These are phyloP conservation scores for Sporothrix mexicana DNA, from an alignment of 2,329 filamentous ascomycete genomes.

Conservation along the genomic window DNA sequence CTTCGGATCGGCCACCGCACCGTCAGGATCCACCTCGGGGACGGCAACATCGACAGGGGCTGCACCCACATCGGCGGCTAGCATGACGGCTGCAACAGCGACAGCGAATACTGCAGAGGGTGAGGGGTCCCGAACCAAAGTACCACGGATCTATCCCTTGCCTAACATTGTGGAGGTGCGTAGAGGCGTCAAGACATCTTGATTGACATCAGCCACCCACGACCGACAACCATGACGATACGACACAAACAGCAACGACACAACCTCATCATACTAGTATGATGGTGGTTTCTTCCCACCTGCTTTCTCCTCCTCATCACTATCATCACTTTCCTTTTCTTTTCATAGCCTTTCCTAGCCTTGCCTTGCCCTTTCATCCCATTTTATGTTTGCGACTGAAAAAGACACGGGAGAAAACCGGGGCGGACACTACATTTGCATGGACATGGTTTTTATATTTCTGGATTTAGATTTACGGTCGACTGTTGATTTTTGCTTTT, in stretches of 20 bases:
- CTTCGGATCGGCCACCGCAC: slow-evolving; percentile 49
- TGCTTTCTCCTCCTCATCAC: not conserved
- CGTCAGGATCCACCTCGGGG: not conserved
- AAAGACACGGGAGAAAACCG: not conserved
- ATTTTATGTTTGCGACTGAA: slow-evolving; percentile 4
- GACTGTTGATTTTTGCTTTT: not conserved
- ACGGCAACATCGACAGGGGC: slow-evolving; percentile 35
- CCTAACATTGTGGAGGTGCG: slow-evolving; percentile 49
- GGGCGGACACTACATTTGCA: not conserved
- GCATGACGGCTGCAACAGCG: slow-evolving; percentile 38
- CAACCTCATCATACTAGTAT: too few relatives aligned
- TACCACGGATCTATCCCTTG: slow-evolving; percentile 49
- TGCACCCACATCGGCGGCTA: slow-evolving; percentile 32
- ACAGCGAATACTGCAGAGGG: slow-evolving; percentile 35
- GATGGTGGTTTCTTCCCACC: too few relatives aligned
- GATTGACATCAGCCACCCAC: not conserved
- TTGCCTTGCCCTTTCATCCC: not conserved
- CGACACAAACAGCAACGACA: not conserved
- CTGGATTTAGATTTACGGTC: not conserved
- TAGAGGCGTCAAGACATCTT: slow-evolving; percentile 42
- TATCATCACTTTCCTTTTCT: not conserved
- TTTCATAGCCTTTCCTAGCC: not conserved
- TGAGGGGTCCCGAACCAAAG: slow-evolving; percentile 43
- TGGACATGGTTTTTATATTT: not conserved
- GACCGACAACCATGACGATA: not conserved